Evolutionary conservation across 202 grass and related monocot genomes (phyloP).

Genomic region (Brachypodium distachyon): DNA sequence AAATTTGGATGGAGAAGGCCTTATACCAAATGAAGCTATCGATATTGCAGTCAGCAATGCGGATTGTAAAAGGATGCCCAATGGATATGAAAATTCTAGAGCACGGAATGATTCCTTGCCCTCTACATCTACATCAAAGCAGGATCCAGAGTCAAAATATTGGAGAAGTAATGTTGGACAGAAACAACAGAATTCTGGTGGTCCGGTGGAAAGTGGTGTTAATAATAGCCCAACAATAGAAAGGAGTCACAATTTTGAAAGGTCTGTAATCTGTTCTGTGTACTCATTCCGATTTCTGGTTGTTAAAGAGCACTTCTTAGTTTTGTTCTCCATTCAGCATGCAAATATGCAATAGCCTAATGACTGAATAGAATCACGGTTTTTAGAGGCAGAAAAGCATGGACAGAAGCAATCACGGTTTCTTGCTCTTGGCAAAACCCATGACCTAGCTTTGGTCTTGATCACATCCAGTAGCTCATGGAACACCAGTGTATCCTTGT

Average conservation of each 20-base stretch:
- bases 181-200: conserved; percentile 51
- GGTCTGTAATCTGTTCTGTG: conserved; percentile 39
- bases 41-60: conserved; percentile 37
- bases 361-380: conserved; percentile 19
- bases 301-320: background rate
- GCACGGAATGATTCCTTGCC: conserved; percentile 49
- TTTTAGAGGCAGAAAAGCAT: conserved; percentile 30
- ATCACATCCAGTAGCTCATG: too few relatives aligned
- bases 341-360: background rate
- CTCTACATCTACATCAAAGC: conserved; percentile 70
- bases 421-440: too few relatives aligned
- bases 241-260: conserved; percentile 53
- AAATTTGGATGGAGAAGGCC: conserved; percentile 23
- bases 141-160: conserved; percentile 39
- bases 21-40: conserved; percentile 23
- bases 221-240: conserved; percentile 33
- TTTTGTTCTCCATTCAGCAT: conserved; percentile 16
- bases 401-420: too few relatives aligned
- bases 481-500: too few relatives aligned
- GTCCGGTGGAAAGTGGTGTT: conserved; percentile 24
- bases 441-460: too few relatives aligned
- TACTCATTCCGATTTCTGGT: background rate
- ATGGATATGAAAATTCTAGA: conserved; percentile 36
- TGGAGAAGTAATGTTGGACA: conserved; percentile 46
- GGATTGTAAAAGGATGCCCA: conserved; percentile 31